A percentile compares a stretch with the other conserved stretches of the same genome.
These are phyloP conservation scores for Paracamarosporium sp. DNA, from an alignment of 2,329 filamentous ascomycete genomes.

Conservation along the genomic window DNA sequence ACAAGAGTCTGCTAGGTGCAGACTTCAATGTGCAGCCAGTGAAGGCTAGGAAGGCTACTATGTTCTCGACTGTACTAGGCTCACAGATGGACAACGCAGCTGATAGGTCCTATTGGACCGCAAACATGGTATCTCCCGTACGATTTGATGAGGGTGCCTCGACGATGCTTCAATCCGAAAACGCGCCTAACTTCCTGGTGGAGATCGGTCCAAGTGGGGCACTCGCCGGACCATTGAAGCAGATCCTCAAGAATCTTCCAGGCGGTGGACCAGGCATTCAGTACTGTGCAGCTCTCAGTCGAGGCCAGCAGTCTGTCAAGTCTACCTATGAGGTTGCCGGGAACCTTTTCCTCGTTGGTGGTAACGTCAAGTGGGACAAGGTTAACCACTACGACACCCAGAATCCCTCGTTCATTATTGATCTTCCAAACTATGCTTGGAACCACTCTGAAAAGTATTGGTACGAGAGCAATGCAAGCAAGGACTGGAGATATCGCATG, in stretches of 20 bases:
- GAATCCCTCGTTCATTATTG: background rate
- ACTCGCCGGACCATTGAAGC: constrained; percentile 13
- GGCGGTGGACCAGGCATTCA: too few relatives aligned
- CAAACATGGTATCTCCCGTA: too few relatives aligned
- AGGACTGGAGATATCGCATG: constrained; percentile 1
- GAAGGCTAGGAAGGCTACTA: too few relatives aligned
- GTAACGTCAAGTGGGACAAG: background rate
- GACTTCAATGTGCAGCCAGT: too few relatives aligned
- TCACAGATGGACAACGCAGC: too few relatives aligned
- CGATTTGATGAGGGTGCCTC: too few relatives aligned
- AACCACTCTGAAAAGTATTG: constrained; percentile 33
- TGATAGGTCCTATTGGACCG: too few relatives aligned
- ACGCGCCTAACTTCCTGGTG: constrained; percentile 17
- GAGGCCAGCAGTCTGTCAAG: background rate
- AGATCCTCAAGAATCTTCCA: background rate
- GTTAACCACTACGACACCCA: background rate
- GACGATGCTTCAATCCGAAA: too few relatives aligned
- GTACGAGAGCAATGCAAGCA: constrained; percentile 18
- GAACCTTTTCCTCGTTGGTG: background rate
- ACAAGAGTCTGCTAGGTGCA: constrained; percentile 7
- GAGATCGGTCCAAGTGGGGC: constrained; percentile 27
- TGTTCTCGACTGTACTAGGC: background rate
- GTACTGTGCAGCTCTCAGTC: background rate
- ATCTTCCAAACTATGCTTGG: background rate
- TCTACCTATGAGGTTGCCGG: background rate